Conservation (phyloP, 106 monocot genomes). For the Vanilla planifolia region DNA sequence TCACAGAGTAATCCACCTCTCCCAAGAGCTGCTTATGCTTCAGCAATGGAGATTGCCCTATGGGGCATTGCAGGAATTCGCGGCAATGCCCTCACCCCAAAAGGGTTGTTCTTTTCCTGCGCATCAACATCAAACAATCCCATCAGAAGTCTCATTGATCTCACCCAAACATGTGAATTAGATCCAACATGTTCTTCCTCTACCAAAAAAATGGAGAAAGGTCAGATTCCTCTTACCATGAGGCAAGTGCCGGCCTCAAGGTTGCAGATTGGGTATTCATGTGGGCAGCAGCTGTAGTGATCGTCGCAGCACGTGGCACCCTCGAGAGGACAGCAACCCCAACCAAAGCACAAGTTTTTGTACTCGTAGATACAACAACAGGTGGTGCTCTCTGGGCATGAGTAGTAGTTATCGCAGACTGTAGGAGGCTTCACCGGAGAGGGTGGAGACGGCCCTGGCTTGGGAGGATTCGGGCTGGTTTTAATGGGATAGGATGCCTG, state of each 20-base stretch:
- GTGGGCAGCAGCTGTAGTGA: slow-evolving; percentile 36
- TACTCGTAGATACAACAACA: slow-evolving; percentile 18
- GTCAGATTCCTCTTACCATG: not conserved
- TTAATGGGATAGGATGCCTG: slow-evolving; percentile 59
- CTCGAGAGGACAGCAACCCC: slow-evolving; percentile 39
- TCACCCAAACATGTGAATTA: too few relatives aligned
- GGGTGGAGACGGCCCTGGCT: slow-evolving; percentile 14
- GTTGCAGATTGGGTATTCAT: slow-evolving; percentile 32
- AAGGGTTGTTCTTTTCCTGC: slow-evolving; percentile 82
- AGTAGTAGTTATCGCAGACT: slow-evolving; percentile 13
- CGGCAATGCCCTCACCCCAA: slow-evolving; percentile 56
- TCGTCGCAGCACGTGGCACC: slow-evolving; percentile 34
- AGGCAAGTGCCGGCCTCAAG: slow-evolving; percentile 19
- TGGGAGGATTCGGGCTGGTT: not conserved
- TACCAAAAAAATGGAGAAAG: not conserved
- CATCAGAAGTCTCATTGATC: too few relatives aligned
- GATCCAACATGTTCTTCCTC: not conserved
- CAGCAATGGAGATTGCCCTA: slow-evolving; percentile 18
- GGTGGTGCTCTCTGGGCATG: slow-evolving; percentile 8
- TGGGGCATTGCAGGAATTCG: slow-evolving; percentile 57
- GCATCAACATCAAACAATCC: not conserved
- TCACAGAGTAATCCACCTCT: too few relatives aligned
- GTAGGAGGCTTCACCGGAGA: not conserved
- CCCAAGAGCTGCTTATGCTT: slow-evolving; percentile 25
- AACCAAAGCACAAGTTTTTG: slow-evolving; percentile 14